Evolutionary conservation across 1,139 yeast species (phyloP).

Genomic region (Suhomyces guaymorum): DNA sequence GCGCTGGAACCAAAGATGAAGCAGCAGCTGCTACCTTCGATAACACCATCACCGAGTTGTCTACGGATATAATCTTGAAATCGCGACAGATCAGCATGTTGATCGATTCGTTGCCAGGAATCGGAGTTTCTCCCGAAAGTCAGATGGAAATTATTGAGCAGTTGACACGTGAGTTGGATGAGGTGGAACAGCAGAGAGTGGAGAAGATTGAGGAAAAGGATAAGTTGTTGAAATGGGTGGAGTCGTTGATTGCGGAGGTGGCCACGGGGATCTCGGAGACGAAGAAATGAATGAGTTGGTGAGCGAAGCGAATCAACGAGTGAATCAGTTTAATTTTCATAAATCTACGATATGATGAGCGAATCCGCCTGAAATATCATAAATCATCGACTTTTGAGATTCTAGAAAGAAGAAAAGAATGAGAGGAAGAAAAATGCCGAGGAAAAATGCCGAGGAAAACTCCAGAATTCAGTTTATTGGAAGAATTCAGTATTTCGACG

Average conservation of each 20-base stretch:
- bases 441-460: too few species aligned
- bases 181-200: conserved; percentile 60
- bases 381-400: too few species aligned
- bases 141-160: conserved; percentile 66
- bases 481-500: too few species aligned
- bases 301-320: too few species aligned
- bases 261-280: conserved; percentile 55
- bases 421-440: too few species aligned
- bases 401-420: too few species aligned
- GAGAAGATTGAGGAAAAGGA: conserved; percentile 67
- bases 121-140: conserved; percentile 76
- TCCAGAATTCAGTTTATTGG: too few species aligned
- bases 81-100: conserved; percentile 83
- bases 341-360: too few species aligned
- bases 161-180: conserved; percentile 63
- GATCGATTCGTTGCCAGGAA: conserved; percentile 90
- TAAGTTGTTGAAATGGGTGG: conserved; percentile 62
- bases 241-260: conserved; percentile 63
- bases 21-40: conserved; percentile 32
- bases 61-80: conserved; percentile 81
- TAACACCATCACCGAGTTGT: conserved; percentile 66
- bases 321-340: too few species aligned
- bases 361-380: too few species aligned
- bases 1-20: conserved; percentile 17
- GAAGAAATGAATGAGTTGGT: conserved; percentile 17